Conservation (phyloP, 169 alveolate genomes). For the Plasmodium cynomolgi region DNA sequence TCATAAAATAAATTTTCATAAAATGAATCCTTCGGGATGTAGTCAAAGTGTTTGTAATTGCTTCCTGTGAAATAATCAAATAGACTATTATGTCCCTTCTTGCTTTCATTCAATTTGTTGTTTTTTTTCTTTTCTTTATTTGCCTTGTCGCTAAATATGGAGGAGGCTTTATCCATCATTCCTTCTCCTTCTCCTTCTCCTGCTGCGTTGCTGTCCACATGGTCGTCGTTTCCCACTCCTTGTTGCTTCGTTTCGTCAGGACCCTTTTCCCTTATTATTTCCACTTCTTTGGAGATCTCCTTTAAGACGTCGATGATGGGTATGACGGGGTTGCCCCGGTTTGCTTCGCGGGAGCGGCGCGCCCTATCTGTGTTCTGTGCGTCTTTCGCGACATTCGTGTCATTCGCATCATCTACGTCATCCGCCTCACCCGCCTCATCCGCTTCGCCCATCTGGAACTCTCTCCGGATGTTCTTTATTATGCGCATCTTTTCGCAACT, state of each 20-base stretch:
- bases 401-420: not conserved
- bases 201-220: not conserved
- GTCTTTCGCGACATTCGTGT: no score
- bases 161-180: not conserved
- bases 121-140: conserved; percentile 10
- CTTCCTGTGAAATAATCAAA: conserved; percentile 18
- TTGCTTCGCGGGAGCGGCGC: not conserved
- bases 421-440: not conserved
- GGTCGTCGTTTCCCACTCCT: not conserved
- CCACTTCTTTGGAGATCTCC: not conserved
- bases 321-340: not conserved
- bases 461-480: conserved; percentile 12
- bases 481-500: not conserved
- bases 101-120: not conserved
- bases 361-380: not conserved
- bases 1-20: conserved; percentile 39
- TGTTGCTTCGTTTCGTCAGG: not conserved
- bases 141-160: not conserved
- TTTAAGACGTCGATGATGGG: conserved; percentile 8
- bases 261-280: not conserved
- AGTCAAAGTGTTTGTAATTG: conserved; percentile 28
- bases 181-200: not conserved
- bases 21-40: conserved; percentile 51
- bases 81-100: conserved; percentile 12
- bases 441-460: not conserved